These are phyloP conservation scores for Scutellospora calospora DNA, from an alignment of 371 early-diverging fungal genomes.

Conservation along the genomic window DNA sequence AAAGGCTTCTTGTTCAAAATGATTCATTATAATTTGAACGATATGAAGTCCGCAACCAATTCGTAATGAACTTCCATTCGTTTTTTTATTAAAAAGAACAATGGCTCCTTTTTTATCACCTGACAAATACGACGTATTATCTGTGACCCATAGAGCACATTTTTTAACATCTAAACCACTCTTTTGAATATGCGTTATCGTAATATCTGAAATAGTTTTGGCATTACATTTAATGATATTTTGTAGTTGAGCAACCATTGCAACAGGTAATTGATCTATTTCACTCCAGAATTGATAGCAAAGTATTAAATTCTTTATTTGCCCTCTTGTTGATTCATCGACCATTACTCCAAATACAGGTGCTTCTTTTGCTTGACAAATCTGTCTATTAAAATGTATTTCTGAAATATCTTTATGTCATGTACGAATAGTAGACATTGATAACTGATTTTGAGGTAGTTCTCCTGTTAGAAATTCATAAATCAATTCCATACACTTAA, in stretches of 20 bases:
- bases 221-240: slow-evolving; percentile 4
- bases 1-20: not conserved
- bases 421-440: not conserved
- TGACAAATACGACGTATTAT: not conserved
- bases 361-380: not conserved
- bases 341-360: not conserved
- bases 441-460: not conserved
- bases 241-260: not conserved
- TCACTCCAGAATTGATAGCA: slow-evolving; percentile 18
- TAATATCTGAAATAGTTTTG: not conserved
- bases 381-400: not conserved
- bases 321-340: not conserved
- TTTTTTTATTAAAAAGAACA: slow-evolving; percentile 19
- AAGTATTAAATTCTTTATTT: not conserved
- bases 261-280: not conserved
- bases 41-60: slow-evolving; percentile 6
- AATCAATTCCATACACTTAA: not conserved
- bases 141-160: not conserved
- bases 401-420: slow-evolving; percentile 4
- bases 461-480: slow-evolving; percentile 11
- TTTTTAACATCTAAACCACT: not conserved
- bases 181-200: not conserved
- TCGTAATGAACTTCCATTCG: not conserved
- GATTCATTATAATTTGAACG: not conserved
- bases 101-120: not conserved